Conservation (phyloP, 208 protist species). For the Trypanosoma cruzi region DNA sequence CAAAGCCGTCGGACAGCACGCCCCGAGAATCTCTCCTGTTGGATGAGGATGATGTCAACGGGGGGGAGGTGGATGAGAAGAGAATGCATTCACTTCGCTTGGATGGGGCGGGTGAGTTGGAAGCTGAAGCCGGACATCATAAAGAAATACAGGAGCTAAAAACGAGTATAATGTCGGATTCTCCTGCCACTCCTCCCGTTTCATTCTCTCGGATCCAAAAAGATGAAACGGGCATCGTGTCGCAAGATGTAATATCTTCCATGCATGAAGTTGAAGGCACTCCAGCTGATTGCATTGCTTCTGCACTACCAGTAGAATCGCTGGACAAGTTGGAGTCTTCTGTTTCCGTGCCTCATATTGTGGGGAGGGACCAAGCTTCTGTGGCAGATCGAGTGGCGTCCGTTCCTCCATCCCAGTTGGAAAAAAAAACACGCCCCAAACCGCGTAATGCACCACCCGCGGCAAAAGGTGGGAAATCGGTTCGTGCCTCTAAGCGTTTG, state of each 20-base stretch:
- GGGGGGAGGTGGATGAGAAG: neutral
- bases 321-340: neutral
- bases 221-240: neutral
- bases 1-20: neutral
- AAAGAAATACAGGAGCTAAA: neutral
- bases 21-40: neutral
- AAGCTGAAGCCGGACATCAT: neutral
- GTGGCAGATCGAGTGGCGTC: neutral
- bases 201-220: neutral
- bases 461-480: neutral
- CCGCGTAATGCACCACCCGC: neutral
- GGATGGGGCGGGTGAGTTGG: neutral
- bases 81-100: neutral
- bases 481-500: neutral
- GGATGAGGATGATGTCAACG: neutral
- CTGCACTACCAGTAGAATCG: neutral
- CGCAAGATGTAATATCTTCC: neutral
- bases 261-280: neutral
- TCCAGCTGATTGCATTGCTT: neutral
- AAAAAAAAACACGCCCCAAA: neutral
- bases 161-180: neutral
- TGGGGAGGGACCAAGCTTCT: neutral
- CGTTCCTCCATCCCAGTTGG: neutral
- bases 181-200: neutral
- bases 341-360: neutral